Evolutionary conservation across 352 stramenopile genomes (phyloP).

Genomic region (Pythium apleroticum): DNA sequence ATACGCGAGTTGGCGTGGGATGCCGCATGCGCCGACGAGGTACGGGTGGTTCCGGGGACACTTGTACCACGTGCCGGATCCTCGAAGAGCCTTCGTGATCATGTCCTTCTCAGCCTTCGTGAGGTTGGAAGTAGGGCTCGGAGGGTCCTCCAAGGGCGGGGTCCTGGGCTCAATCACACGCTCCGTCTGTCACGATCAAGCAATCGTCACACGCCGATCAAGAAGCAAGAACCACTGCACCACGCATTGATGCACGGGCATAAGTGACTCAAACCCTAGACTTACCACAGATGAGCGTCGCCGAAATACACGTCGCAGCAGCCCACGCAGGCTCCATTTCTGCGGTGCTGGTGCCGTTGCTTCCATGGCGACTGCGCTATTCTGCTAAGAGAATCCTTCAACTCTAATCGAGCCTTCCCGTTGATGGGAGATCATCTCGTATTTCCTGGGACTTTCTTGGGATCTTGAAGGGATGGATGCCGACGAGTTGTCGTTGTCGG

Average conservation of each 20-base stretch:
- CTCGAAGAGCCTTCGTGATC: conserved; percentile 23
- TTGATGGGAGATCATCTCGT: too few species aligned
- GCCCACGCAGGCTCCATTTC: conserved; percentile 14
- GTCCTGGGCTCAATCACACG: neutral
- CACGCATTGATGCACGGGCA: too few species aligned
- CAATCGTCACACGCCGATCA: neutral
- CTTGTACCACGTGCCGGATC: conserved; percentile 30
- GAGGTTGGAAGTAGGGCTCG: conserved; percentile 28
- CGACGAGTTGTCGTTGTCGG: too few species aligned
- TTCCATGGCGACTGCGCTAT: neutral
- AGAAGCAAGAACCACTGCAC: too few species aligned
- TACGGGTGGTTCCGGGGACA: conserved; percentile 34
- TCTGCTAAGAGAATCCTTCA: too few species aligned
- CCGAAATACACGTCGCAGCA: conserved; percentile 13
- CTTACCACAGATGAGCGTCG: neutral
- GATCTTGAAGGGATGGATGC: too few species aligned
- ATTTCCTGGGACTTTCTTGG: too few species aligned
- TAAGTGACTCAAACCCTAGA: too few species aligned
- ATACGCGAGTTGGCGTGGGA: conserved; percentile 20
- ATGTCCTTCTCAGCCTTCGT: conserved; percentile 33
- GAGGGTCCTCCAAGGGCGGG: neutral
- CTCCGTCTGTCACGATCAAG: neutral
- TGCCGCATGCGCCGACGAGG: conserved; percentile 34
- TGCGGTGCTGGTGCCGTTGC: neutral
- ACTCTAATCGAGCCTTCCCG: too few species aligned